Conservation (phyloP, 2,329 filamentous ascomycete genomes). For the Exophiala sp. region DNA sequence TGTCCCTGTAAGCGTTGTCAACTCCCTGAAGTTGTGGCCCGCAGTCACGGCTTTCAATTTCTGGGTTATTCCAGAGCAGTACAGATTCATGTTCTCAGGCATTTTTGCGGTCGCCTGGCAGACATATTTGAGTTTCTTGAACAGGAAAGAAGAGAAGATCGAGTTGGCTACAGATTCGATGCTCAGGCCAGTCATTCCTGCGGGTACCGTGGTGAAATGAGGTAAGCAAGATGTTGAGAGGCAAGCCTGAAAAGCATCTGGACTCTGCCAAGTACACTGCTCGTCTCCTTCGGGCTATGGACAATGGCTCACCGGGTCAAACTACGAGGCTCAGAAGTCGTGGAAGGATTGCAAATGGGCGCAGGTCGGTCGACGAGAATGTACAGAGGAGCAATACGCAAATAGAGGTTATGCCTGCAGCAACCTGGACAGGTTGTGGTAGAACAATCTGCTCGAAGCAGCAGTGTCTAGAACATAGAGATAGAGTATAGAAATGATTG, state of each 20-base stretch:
- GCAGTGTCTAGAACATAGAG: slow-evolving; percentile 3
- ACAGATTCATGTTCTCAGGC: slow-evolving; percentile 75
- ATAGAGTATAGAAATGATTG: not conserved
- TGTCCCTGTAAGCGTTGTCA: slow-evolving; percentile 71
- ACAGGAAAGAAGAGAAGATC: slow-evolving; percentile 27
- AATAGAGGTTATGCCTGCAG: slow-evolving; percentile 1
- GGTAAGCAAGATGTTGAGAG: too few species aligned
- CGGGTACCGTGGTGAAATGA: slow-evolving; percentile 11
- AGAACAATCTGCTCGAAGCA: not conserved
- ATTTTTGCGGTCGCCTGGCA: slow-evolving; percentile 85
- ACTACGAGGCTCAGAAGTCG: too few species aligned
- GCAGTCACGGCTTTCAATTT: slow-evolving; percentile 83
- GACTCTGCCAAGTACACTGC: too few species aligned
- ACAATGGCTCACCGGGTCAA: too few species aligned
- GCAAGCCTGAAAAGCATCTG: not conserved
- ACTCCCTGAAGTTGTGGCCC: slow-evolving; percentile 85
- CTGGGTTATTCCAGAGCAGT: slow-evolving; percentile 74
- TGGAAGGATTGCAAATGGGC: not conserved
- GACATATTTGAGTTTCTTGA: slow-evolving; percentile 69
- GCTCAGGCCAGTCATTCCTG: slow-evolving; percentile 13
- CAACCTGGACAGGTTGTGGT: not conserved
- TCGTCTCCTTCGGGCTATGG: too few species aligned
- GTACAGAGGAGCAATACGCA: not conserved
- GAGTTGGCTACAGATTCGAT: slow-evolving; percentile 20
- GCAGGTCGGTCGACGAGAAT: too few species aligned